Evolutionary conservation across 257 asterid species (phyloP), one percentile per base, ranked within the genome.

Genomic region (Galeopsis tetrahit): DNA sequence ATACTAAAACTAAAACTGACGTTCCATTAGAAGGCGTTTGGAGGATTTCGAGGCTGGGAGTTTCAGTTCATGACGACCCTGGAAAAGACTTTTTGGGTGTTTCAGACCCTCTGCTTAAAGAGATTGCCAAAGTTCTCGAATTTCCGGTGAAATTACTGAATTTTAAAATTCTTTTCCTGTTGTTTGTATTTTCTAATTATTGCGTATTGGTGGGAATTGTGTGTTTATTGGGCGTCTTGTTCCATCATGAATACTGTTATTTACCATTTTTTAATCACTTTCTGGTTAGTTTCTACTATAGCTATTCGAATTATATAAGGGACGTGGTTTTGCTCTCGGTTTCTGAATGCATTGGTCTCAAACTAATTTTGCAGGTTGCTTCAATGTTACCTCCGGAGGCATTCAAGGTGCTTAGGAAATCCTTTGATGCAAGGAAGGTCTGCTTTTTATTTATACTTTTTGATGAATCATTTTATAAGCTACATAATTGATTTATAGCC

Each of bases 371-470:
- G 79, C 76, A 94, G 99, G 96, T 94, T 67, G 89, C 96, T 77
- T 89, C 97, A 36, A 88, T 91, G 95, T 81, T 94, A 87, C 97
- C 97, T 42, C 77, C 83, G 6, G 97, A 91, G 73, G 93, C 96
- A 7, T 94, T 94, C 79, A 84, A 83, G 10, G 90, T 91, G 68
- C 79, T 88, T 67, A 81, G 97, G 75, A 91, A 94, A 81, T 94
- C 96, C 14, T 91, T 94, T 81, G 96, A 91, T 81, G 96, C 96
- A 14, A 89, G 98, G 81, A 94, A 89, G 97, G 98, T 91, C 66
- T 71, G 48, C 58, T 40, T 65, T 36, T 28, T n/a, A 1, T 15
- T 14, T n/a, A 34, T 17, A 2, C 4, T 6, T 38, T 73, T 33
- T 1, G 10, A 3, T 1, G 51, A 36, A 56, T 13, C 34, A 10